Conservation (phyloP, 306 rosid genomes). For the Dryas drummondii region DNA sequence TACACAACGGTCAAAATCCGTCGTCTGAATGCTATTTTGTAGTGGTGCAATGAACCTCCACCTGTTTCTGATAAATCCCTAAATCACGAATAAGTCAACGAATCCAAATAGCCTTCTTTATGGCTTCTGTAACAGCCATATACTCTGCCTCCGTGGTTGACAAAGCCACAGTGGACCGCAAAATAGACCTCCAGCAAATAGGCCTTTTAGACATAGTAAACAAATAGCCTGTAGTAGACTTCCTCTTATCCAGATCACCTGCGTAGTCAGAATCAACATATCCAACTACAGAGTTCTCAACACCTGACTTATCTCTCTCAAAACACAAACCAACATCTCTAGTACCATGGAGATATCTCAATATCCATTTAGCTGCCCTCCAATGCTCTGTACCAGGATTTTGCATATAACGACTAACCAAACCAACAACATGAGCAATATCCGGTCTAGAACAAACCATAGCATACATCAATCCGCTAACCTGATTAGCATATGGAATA, state of each 20-base stretch:
- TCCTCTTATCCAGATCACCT: neutral
- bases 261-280: neutral
- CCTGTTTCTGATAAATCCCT: neutral
- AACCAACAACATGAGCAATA: neutral
- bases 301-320: no score
- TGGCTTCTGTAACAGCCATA: neutral
- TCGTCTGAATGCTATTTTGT: no score
- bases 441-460: neutral
- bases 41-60: neutral
- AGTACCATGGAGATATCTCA: neutral
- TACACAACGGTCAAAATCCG: no score
- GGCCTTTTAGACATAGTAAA: neutral
- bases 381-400: neutral
- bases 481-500: neutral
- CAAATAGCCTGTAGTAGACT: neutral
- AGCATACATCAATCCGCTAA: neutral
- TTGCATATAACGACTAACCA: neutral
- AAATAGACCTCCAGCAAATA: slow-evolving; percentile 5
- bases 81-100: neutral
- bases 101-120: slow-evolving; percentile 8
- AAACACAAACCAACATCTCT: neutral
- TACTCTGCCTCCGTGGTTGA: neutral
- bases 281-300: neutral
- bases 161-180: neutral
- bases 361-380: neutral